Evolutionary conservation across 2,329 filamentous ascomycete genomes (phyloP), one percentile per base, ranked within the genome.

Genomic region (Cytospora leucostoma): DNA sequence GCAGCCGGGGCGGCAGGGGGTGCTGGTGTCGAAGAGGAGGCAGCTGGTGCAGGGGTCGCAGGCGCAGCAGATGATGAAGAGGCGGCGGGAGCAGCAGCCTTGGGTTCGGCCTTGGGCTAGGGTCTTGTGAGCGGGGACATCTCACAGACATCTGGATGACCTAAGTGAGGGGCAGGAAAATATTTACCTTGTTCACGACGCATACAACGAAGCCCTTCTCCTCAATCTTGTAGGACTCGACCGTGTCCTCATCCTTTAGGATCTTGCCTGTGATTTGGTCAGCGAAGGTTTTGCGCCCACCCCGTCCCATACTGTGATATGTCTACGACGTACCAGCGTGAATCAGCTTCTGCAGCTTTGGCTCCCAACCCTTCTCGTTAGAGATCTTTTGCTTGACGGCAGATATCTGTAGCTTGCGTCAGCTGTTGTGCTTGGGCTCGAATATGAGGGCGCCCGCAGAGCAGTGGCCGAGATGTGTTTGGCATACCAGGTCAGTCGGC

Each of bases 201-300:
- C 95, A 99, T 66, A 99, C 95, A 72, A 99, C 93, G 76, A 98
- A 99, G 44, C 95, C 95, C 84, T 98, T 99, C 85, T 98, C 95
- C 79, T 99, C 94, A 68, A 99, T 98, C 79, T 92, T 97, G 82
- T 98, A 98, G 49, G 91, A 93, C 77, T 93, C 92, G 71, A 99
- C 91, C 2, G 93, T 97, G 74, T 97, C 95, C 67, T 93, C 92
- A 89, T 99, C 94, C 79, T 97, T 94, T 69, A 99, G 82, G 71
- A 99, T 98, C 83, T 99, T 99, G 81, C 95, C 93, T 97, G 71
- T 62, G 57, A 56, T 51, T n/a, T 37, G 51, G 65, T 77, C 64
- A 78, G 70, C 65, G 65, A 58, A 19, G 33, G n/a, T 37, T 13
- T 50, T 59, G 57, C 47, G 53, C 40, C 52, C 32, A 21, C 19